These are phyloP conservation scores for Carpinus fangiana DNA, from an alignment of 306 rosid genomes.

Conservation along the genomic window DNA sequence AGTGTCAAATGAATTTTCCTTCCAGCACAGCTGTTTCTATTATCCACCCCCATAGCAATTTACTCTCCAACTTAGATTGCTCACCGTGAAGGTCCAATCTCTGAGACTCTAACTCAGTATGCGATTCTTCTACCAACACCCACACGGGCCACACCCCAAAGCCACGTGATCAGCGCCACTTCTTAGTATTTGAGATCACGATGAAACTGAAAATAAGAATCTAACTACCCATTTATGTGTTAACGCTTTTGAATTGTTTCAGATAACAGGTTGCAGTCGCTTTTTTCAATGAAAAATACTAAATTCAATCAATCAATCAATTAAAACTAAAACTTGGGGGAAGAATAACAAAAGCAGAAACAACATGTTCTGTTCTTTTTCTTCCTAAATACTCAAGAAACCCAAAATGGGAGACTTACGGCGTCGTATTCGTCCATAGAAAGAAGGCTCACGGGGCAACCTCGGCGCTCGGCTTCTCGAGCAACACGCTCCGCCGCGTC, in stretches of 20 bases:
- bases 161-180: too few relatives aligned
- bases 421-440: slow-evolving; percentile 70
- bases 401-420: slow-evolving; percentile 32
- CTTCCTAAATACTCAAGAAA: not conserved
- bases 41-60: too few relatives aligned
- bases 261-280: not conserved
- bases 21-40: too few relatives aligned
- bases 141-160: too few relatives aligned
- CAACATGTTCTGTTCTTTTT: not conserved
- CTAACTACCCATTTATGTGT: not conserved
- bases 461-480: slow-evolving; percentile 84
- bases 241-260: not conserved
- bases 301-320: not conserved
- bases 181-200: too few relatives aligned
- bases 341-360: not conserved
- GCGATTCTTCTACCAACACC: too few relatives aligned
- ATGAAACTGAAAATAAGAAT: too few relatives aligned
- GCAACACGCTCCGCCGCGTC: slow-evolving; percentile 82
- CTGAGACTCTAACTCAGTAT: too few relatives aligned
- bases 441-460: slow-evolving; percentile 46
- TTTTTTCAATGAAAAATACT: not conserved
- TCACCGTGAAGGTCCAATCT: too few relatives aligned
- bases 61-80: too few relatives aligned
- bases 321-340: not conserved
- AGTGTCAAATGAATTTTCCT: too few relatives aligned